Evolutionary conservation across 352 stramenopile genomes (phyloP).

Genomic region (Phytophthora megakarya): DNA sequence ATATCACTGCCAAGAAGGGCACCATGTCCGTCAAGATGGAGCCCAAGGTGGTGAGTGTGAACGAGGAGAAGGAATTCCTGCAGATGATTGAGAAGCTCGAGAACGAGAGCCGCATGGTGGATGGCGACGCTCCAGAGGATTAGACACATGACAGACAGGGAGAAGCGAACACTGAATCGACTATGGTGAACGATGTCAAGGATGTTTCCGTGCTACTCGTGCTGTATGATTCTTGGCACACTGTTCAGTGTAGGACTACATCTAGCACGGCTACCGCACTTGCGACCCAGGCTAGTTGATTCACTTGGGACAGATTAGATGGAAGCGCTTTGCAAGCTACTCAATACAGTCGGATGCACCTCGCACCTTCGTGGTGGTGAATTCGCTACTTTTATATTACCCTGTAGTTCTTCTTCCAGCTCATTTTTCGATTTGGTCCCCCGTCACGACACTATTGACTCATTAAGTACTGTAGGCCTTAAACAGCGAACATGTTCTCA

Average conservation of each 20-base stretch:
- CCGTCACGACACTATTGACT: too few relatives aligned
- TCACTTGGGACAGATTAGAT: constrained; percentile 25
- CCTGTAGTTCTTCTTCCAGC: not conserved
- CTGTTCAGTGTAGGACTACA: constrained; percentile 5
- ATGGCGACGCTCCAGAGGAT: constrained; percentile 98
- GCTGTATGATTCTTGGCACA: constrained; percentile 15
- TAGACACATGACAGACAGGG: constrained; percentile 34
- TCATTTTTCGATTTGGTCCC: too few relatives aligned
- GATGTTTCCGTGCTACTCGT: constrained; percentile 5
- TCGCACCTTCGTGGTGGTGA: constrained; percentile 28
- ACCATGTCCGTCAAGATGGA: constrained; percentile 98
- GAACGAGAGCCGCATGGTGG: constrained; percentile 98
- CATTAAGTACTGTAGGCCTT: too few relatives aligned
- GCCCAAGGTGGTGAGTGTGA: constrained; percentile 98
- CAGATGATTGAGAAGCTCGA: constrained; percentile 99
- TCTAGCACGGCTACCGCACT: constrained; percentile 7
- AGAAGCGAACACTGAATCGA: constrained; percentile 7
- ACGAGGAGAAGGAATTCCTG: constrained; percentile 99
- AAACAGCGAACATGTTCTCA: too few relatives aligned
- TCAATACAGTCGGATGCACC: constrained; percentile 38
- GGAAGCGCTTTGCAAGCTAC: constrained; percentile 26
- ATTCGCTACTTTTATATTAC: constrained; percentile 36
- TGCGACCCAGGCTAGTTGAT: constrained; percentile 17
- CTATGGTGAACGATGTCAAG: constrained; percentile 4
- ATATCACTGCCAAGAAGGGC: constrained; percentile 96